Conservation (phyloP, 352 stramenopile species). For the Globisporangium middletonii region DNA sequence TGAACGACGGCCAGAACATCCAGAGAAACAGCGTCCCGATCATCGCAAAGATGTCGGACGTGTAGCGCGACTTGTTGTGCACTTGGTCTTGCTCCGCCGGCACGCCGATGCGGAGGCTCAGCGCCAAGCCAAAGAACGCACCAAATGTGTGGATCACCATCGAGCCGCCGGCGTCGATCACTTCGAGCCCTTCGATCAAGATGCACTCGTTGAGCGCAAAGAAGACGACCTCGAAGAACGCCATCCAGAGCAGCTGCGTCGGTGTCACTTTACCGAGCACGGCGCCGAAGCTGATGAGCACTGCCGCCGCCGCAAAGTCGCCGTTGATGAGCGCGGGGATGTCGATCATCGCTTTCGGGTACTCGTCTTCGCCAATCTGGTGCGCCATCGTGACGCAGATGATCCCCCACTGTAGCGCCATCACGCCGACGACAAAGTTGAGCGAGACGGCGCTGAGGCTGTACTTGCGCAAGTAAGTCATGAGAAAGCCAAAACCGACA, state of each 20-base stretch:
- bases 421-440: constrained; percentile 67
- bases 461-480: constrained; percentile 86
- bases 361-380: constrained; percentile 43
- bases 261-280: constrained; percentile 73
- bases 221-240: constrained; percentile 67
- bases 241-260: constrained; percentile 74
- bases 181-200: constrained; percentile 41
- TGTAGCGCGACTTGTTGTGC: constrained; percentile 64
- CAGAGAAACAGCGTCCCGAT: constrained; percentile 84
- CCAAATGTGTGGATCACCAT: constrained; percentile 87
- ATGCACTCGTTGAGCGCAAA: constrained; percentile 80
- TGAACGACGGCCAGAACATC: constrained; percentile 89
- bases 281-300: constrained; percentile 78
- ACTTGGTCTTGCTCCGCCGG: constrained; percentile 25
- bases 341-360: constrained; percentile 44
- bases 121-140: constrained; percentile 72
- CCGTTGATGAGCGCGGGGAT: constrained; percentile 63
- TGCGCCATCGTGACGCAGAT: constrained; percentile 55
- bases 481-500: constrained; percentile 85
- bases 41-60: constrained; percentile 72
- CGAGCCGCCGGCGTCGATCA: constrained; percentile 70
- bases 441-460: constrained; percentile 68
- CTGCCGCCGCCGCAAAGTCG: constrained; percentile 71
- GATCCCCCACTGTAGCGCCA: constrained; percentile 70
- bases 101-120: constrained; percentile 53